Base-by-base conservation (phyloP, 495 filamentous ascomycete species). In the Aspergillus steynii region DNA sequence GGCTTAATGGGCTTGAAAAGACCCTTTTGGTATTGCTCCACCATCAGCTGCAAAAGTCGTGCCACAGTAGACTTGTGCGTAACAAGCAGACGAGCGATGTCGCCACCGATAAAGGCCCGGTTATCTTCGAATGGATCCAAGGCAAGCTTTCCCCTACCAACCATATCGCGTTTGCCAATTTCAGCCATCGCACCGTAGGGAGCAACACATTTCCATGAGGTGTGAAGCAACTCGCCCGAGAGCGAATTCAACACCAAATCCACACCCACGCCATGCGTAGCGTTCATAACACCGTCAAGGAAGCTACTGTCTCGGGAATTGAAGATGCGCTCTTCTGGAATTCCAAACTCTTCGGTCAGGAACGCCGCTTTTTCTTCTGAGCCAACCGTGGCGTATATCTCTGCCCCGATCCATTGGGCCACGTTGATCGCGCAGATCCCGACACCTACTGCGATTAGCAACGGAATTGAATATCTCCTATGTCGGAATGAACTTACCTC, bases 211-310 rank as follows among this genome's bases (percentile, higher is more conserved):
- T 78, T 68, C 82, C 83, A 85, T 0, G 81, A 77, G 31, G 74
- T 72, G 37, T 77, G 75, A 0, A 81, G 72, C 0, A 81, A 64
- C 53, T 82, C 78, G 5, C 79, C 78, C 4, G 80, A 74, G 7
- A 85, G 70, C 14, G 80, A 77, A 59, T 83, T 82, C 25, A 85
- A 69, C 4, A 83, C 78, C 5, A 85, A 61, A 32, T 84, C 80
- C 32, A 82, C 79, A 10, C 84, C 82, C 4, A 61, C 63, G n/a
- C 79, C 76, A 10, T 67, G 46, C 0, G 85, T 89, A n/a, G 72
- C 74, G 0, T 70, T 59, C 49, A 82, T 69, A 0, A 86, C 58
- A n/a, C 73, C 79, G 15, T 73, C 56, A 0, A 73, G 53, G 61
- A 85, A 86, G 1, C 75, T 70, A 0, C 70, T 59, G 32, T 80